Percentiles rank a stretch among this genome's conserved stretches.
These are phyloP conservation scores for Lyophyllum decastes DNA, from an alignment of 768 basidiomycete genomes.

Conservation along the genomic window DNA sequence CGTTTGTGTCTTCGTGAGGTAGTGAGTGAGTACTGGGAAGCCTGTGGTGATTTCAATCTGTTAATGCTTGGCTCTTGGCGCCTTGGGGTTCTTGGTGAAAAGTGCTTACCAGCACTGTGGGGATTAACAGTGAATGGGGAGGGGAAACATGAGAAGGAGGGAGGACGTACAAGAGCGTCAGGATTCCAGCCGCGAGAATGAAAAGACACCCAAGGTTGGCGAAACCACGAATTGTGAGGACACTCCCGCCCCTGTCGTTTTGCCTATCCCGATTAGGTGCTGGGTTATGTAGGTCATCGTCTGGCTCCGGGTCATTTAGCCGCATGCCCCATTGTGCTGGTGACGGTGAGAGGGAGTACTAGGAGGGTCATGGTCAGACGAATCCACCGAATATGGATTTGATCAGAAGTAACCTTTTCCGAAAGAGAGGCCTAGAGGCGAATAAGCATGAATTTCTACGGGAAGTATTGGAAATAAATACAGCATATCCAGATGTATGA, in stretches of 20 bases:
- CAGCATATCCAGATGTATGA: conserved; percentile 12
- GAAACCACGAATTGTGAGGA: conserved; percentile 64
- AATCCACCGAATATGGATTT: not conserved
- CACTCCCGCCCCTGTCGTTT: conserved; percentile 55
- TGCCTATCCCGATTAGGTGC: conserved; percentile 54
- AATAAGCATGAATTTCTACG: not conserved
- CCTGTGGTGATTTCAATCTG: conserved; percentile 24
- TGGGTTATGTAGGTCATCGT: conserved; percentile 68
- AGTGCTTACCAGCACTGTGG: conserved; percentile 39
- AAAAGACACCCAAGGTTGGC: conserved; percentile 69
- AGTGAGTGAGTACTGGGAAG: conserved; percentile 51
- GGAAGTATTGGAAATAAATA: conserved; percentile 5
- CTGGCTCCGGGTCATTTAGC: conserved; percentile 50
- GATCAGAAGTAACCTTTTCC: conserved; percentile 26
- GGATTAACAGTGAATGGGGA: not conserved
- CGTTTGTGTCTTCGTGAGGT: conserved; percentile 40
- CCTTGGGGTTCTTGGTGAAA: conserved; percentile 10
- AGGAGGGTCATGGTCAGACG: not conserved
- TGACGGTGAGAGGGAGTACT: conserved; percentile 45
- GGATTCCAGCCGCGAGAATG: conserved; percentile 46
- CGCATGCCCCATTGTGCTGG: conserved; percentile 49
- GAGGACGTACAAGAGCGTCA: conserved; percentile 58
- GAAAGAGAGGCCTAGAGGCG: conserved; percentile 26
- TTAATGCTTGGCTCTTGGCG: conserved; percentile 1
- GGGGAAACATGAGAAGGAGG: not conserved